Evolutionary conservation across 148 eudicot species (phyloP).

Genomic region (Arbutus unedo): DNA sequence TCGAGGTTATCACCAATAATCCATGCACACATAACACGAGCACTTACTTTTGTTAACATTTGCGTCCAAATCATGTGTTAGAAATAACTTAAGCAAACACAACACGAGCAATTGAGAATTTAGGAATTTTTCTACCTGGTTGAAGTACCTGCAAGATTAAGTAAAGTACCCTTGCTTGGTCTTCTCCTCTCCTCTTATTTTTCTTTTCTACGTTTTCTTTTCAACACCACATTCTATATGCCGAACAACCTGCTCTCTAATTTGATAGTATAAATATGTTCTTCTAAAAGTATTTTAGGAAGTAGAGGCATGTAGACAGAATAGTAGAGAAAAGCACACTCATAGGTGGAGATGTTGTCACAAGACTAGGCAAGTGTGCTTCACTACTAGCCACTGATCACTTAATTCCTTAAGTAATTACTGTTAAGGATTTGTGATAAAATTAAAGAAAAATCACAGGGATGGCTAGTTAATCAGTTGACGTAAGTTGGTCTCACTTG

Average conservation of each 20-base stretch:
- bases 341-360: not conserved
- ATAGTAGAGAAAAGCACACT: not conserved
- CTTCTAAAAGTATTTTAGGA: not conserved
- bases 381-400: not conserved
- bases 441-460: not conserved
- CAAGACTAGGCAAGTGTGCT: not conserved
- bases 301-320: not conserved
- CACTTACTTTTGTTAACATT: too few species aligned
- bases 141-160: too few species aligned
- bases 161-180: not conserved
- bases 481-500: not conserved
- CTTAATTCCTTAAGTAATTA: not conserved
- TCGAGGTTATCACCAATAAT: too few species aligned
- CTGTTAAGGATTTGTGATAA: not conserved
- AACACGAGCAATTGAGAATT: too few species aligned
- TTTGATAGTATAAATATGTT: not conserved
- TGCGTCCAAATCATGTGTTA: too few species aligned
- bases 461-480: not conserved
- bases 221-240: not conserved
- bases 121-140: too few species aligned
- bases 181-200: not conserved
- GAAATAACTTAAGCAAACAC: too few species aligned
- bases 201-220: not conserved
- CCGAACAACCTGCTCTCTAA: not conserved
- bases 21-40: too few species aligned